phyloP scores from a whole-genome alignment of 2,329 filamentous ascomycete species.

The Exophiala mesophila region DNA sequence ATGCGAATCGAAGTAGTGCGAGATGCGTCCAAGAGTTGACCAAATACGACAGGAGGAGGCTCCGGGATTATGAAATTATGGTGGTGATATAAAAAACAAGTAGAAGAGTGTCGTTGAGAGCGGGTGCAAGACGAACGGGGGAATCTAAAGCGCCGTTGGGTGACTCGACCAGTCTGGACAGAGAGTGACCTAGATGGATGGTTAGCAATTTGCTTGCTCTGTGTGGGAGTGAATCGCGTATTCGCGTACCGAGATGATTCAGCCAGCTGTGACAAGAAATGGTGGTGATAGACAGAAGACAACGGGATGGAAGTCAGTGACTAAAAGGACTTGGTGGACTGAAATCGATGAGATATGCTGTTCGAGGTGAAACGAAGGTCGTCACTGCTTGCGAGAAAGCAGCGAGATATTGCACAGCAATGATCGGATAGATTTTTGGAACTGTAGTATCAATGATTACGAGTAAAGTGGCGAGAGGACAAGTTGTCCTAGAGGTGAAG shows the following conservation, averaged over 20 bases:
- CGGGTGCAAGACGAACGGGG: background rate
- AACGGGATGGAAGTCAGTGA: conserved; percentile 2
- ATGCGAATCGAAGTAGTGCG: background rate
- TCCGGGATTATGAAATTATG: conserved; percentile 18
- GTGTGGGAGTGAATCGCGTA: no score
- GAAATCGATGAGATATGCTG: conserved; percentile 4
- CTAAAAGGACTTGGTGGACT: conserved; percentile 17
- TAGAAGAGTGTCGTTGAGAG: background rate
- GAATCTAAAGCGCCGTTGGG: background rate
- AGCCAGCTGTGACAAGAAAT: conserved; percentile 20
- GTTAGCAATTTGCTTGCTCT: no score
- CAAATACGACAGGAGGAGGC: background rate
- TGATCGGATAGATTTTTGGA: conserved; percentile 13
- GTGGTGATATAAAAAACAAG: conserved; percentile 11
- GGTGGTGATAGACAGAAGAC: conserved; percentile 5
- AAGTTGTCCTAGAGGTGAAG: background rate
- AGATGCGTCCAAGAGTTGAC: background rate
- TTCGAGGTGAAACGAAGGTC: conserved; percentile 14
- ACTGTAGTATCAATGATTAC: conserved; percentile 17
- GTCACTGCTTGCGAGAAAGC: background rate
- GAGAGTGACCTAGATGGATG: no score
- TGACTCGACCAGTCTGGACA: background rate
- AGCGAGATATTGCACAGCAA: conserved; percentile 23
- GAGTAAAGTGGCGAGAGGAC: conserved; percentile 9
- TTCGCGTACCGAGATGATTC: conserved; percentile 17